Evolutionary conservation across 2,329 filamentous ascomycete genomes (phyloP), one percentile per base, ranked within the genome.

Genomic region (Nigrospora oryzae): DNA sequence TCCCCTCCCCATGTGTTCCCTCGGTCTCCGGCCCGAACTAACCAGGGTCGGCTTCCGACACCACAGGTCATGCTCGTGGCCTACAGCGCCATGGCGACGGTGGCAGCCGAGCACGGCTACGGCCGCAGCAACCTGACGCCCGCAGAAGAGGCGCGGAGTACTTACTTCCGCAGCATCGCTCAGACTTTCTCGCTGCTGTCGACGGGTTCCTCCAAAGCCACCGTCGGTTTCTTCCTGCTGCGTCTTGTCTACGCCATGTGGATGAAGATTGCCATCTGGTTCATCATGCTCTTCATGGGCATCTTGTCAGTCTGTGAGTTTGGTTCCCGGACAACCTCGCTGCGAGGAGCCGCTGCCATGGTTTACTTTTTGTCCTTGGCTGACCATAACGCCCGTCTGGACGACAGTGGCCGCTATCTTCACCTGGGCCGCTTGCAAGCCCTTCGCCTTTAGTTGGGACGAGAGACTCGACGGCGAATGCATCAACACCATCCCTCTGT

Each of bases 171-270:
- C 45, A 49, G 51, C 13, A 57, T 63, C 5, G 60, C 61, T 3
- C 63, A 66, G 42, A 58, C 58, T 0, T 66, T 69, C 31, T 61
- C 61, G 1, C 52, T 69, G 5, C 40, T 65, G 2, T 66, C 63
- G 12, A 69, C 67, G 56, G 62, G 61, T 5, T 51, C 63, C 7
- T 62, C 65, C 0, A 70, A 70, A 33, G 49, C 54, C 41, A 67
- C 66, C 0, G 51, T 69, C 0, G 65, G 63, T 0, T 56, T 67
- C 10, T 69, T 69, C 42, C 45, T 70, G 10, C 50, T 67, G 3
- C 60, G 65, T 0, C 52, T 69, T 14, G 63, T 68, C 11, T 55
- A 55, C 4, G 49, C 51, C 11, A 44, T 23, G 11, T 64, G 60
- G 61, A 63, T 68, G 49, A 60, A 56, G n/a, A 38, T 66, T 3